Evolutionary conservation across 2,329 filamentous ascomycete genomes (phyloP).

Genomic region (Geosmithia flava): DNA sequence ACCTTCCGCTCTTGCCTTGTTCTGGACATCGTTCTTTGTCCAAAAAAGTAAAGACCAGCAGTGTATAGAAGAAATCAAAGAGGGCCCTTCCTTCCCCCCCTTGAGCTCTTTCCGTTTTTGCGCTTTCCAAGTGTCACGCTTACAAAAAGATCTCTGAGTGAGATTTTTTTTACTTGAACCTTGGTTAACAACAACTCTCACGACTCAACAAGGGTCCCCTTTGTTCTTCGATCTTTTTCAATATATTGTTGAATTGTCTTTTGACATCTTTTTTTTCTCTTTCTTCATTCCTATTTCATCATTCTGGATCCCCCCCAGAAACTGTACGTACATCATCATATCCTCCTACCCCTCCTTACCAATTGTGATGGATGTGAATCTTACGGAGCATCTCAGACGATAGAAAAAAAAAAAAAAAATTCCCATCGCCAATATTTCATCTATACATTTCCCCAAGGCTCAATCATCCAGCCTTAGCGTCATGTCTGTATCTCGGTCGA

Average conservation of each 20-base stretch:
- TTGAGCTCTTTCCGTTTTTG: background rate
- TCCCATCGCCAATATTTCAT: background rate
- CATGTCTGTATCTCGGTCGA: background rate
- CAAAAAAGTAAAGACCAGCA: too few species aligned
- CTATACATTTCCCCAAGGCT: background rate
- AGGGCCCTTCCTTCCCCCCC: background rate
- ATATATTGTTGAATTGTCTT: too few species aligned
- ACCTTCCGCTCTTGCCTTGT: background rate
- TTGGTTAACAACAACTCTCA: too few species aligned
- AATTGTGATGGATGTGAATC: background rate
- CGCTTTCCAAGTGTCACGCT: background rate
- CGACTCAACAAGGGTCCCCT: too few species aligned
- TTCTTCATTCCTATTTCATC: too few species aligned
- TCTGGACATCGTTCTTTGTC: background rate
- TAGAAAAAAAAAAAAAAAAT: background rate
- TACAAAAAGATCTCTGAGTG: too few species aligned
- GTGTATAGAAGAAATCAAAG: too few species aligned
- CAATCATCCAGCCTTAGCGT: background rate
- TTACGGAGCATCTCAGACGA: background rate
- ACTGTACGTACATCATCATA: background rate
- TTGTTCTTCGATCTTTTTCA: too few species aligned
- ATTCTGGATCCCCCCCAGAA: background rate
- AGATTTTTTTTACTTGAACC: too few species aligned
- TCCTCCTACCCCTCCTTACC: background rate
- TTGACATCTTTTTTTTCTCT: too few species aligned